Percentiles rank a stretch among this genome's conserved stretches.
Conservation (phyloP, 2,329 filamentous ascomycete genomes). For the Elsinoe ampelina region DNA sequence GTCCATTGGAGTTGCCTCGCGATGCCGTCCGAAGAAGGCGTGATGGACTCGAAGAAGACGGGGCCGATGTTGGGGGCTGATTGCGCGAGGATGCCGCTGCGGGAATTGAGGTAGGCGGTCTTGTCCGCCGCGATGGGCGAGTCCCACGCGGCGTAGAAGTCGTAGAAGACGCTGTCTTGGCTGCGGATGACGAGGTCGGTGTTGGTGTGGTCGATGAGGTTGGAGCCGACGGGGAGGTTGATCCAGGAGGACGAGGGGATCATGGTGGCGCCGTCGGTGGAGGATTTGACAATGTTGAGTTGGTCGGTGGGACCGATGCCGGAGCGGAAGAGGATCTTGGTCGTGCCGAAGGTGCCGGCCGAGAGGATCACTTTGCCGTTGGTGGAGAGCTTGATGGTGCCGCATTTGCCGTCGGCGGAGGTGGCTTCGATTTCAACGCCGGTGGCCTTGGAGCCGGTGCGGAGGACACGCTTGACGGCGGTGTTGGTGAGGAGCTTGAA, state of each 20-base stretch:
- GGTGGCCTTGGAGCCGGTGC: slow-evolving; percentile 51
- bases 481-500: slow-evolving; percentile 60
- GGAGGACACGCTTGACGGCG: slow-evolving; percentile 55
- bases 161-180: slow-evolving; percentile 49
- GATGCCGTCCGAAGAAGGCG: slow-evolving; percentile 46
- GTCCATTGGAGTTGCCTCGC: slow-evolving; percentile 58
- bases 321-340: slow-evolving; percentile 59
- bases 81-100: slow-evolving; percentile 53
- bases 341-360: slow-evolving; percentile 59
- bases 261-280: slow-evolving; percentile 36
- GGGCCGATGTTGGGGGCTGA: slow-evolving; percentile 58
- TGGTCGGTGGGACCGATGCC: slow-evolving; percentile 54
- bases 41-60: slow-evolving; percentile 52
- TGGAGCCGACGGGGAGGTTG: slow-evolving; percentile 42
- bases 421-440: slow-evolving; percentile 57
- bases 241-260: slow-evolving; percentile 40
- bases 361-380: slow-evolving; percentile 58
- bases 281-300: slow-evolving; percentile 37
- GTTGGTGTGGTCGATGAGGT: slow-evolving; percentile 48
- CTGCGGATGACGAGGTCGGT: slow-evolving; percentile 46
- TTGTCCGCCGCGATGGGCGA: slow-evolving; percentile 33
- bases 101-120: slow-evolving; percentile 34
- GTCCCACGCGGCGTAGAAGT: slow-evolving; percentile 55
- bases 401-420: slow-evolving; percentile 45
- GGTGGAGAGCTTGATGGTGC: slow-evolving; percentile 51